These are phyloP conservation scores for Dalbergia oliveri DNA, from an alignment of 306 rosid genomes.

Conservation along the genomic window DNA sequence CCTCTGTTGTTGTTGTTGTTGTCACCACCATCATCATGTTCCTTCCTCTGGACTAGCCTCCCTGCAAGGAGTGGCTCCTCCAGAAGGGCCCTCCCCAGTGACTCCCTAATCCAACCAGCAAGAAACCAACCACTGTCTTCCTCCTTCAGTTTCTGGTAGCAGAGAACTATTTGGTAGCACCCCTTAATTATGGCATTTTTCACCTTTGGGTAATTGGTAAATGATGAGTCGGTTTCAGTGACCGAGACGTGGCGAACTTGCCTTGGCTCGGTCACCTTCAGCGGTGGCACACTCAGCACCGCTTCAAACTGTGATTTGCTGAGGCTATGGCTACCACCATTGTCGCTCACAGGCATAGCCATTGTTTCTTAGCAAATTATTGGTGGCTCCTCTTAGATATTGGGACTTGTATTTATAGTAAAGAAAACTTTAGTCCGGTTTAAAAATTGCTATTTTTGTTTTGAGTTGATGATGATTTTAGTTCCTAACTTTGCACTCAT, in stretches of 20 bases:
- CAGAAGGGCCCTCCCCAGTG: constrained; percentile 45
- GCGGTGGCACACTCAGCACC: constrained; percentile 54
- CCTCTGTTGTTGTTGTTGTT: not conserved
- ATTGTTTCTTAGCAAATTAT: constrained; percentile 5
- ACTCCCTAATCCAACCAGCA: constrained; percentile 61
- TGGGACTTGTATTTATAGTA: not conserved
- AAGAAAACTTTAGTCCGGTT: too few relatives aligned
- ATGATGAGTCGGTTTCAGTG: not conserved
- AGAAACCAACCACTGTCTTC: constrained; percentile 42
- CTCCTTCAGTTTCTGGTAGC: constrained; percentile 26
- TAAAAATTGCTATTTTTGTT: too few relatives aligned
- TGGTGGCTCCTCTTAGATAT: too few relatives aligned
- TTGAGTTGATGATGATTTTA: too few relatives aligned
- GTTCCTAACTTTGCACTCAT: too few relatives aligned
- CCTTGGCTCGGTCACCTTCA: constrained; percentile 51
- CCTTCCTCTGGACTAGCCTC: constrained; percentile 36
- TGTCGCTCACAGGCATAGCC: not conserved
- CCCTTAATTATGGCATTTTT: not conserved
- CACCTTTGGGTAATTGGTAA: not conserved
- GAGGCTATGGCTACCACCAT: not conserved
- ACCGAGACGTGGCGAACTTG: constrained; percentile 42
- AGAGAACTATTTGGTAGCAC: constrained; percentile 51
- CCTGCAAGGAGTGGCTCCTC: constrained; percentile 53
- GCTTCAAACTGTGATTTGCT: constrained; percentile 43
- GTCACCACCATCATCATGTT: not conserved